Evolutionary conservation across 805 yeast species (phyloP).

Genomic region (Sugiyamaella floridensis): DNA sequence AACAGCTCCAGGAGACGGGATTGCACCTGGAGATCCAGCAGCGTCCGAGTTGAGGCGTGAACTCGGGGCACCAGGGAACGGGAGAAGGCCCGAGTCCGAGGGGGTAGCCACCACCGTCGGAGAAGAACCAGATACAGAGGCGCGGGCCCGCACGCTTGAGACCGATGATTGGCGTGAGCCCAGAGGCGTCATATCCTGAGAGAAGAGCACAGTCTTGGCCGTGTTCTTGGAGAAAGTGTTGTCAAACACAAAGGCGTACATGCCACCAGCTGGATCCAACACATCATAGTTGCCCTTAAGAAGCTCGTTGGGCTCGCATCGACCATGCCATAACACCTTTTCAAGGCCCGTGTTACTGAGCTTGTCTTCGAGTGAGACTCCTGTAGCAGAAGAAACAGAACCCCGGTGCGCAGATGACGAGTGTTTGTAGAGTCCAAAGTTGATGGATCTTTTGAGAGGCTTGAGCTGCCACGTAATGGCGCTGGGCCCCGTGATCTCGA

Average conservation of each 20-base stretch:
- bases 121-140: neutral
- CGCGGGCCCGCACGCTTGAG: neutral
- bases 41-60: neutral
- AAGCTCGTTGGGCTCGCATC: conserved; percentile 53
- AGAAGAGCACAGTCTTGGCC: conserved; percentile 72
- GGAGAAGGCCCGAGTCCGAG: neutral
- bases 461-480: conserved; percentile 71
- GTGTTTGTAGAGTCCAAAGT: conserved; percentile 28
- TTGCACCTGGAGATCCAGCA: neutral
- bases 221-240: conserved; percentile 83
- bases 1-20: neutral
- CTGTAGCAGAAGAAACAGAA: conserved; percentile 7
- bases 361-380: conserved; percentile 36
- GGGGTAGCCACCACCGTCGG: neutral
- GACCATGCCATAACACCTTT: conserved; percentile 48
- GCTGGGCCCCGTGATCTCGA: conserved; percentile 62
- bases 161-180: neutral
- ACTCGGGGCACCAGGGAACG: neutral
- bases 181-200: conserved; percentile 31
- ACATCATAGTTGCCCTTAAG: conserved; percentile 58
- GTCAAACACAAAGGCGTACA: conserved; percentile 84
- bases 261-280: conserved; percentile 45
- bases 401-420: neutral
- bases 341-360: conserved; percentile 48
- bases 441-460: conserved; percentile 63